Evolutionary conservation across 1,284 basidiomycete species (phyloP).

Genomic region (Tilletia horrida): DNA sequence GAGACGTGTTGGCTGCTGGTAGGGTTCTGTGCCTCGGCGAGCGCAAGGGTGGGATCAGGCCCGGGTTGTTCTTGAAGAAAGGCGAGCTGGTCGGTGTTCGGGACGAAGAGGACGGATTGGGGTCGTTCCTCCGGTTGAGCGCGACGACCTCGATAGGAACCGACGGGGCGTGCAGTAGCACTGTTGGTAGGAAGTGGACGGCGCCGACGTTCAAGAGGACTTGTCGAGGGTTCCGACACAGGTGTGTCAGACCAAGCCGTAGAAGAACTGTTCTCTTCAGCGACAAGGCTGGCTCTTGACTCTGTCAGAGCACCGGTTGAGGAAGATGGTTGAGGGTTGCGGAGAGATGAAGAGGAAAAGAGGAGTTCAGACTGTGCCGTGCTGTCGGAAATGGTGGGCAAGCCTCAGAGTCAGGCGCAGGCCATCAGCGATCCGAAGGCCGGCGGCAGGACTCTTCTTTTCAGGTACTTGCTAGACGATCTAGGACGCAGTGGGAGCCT

Average conservation of each 20-base stretch:
- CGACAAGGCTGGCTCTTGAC: too few species aligned
- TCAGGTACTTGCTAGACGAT: not conserved
- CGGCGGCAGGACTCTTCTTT: constrained; percentile 12
- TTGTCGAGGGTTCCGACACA: too few species aligned
- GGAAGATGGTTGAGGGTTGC: not conserved
- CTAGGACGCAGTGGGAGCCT: too few species aligned
- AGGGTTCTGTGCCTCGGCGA: constrained; percentile 1
- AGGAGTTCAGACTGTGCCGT: not conserved
- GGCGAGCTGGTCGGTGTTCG: constrained; percentile 16
- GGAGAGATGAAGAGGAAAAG: not conserved
- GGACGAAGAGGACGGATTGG: constrained; percentile 10
- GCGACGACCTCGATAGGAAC: constrained; percentile 15
- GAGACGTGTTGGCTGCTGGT: too few species aligned
- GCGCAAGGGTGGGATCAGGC: not conserved
- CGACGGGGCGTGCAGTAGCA: not conserved
- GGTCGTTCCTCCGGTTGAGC: constrained; percentile 2
- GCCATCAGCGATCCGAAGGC: constrained; percentile 13
- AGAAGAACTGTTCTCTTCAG: too few species aligned
- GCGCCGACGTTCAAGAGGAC: not conserved
- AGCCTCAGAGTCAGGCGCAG: constrained; percentile 10
- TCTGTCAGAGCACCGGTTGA: too few species aligned
- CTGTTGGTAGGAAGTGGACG: too few species aligned
- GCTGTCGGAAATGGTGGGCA: constrained; percentile 18
- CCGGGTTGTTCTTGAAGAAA: not conserved
- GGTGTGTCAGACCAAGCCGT: too few species aligned